These are phyloP conservation scores for Agaricus blazei DNA, from an alignment of 768 basidiomycete genomes.

Conservation along the genomic window DNA sequence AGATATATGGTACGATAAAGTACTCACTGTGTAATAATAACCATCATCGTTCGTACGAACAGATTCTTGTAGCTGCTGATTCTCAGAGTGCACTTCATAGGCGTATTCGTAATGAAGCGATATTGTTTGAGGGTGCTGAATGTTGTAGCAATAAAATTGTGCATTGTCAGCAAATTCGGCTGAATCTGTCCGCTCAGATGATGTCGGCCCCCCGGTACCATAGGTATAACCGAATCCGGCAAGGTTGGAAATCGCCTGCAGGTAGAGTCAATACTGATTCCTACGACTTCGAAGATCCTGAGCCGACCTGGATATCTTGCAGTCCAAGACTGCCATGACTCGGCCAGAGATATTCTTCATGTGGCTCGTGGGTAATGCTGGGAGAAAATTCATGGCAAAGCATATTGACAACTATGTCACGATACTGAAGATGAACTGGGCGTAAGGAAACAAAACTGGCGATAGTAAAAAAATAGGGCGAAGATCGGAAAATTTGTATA, in stretches of 20 bases:
- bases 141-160: background rate
- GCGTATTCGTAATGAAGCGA: background rate
- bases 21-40: background rate
- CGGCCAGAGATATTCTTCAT: too few relatives aligned
- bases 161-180: background rate
- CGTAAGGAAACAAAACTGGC: background rate
- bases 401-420: background rate
- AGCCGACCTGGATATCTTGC: background rate
- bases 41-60: too few relatives aligned
- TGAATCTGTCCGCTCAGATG: background rate
- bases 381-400: too few relatives aligned
- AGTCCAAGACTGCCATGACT: background rate
- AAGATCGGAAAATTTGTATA: background rate
- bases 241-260: background rate
- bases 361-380: too few relatives aligned
- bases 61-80: background rate
- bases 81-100: background rate
- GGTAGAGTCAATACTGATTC: background rate
- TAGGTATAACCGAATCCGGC: background rate
- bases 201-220: background rate
- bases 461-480: background rate
- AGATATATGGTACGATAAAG: background rate
- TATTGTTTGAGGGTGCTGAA: background rate
- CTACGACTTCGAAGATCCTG: background rate
- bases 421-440: background rate